Base-by-base conservation (phyloP, 1,139 yeast genomes). In the Candida sojae region DNA sequence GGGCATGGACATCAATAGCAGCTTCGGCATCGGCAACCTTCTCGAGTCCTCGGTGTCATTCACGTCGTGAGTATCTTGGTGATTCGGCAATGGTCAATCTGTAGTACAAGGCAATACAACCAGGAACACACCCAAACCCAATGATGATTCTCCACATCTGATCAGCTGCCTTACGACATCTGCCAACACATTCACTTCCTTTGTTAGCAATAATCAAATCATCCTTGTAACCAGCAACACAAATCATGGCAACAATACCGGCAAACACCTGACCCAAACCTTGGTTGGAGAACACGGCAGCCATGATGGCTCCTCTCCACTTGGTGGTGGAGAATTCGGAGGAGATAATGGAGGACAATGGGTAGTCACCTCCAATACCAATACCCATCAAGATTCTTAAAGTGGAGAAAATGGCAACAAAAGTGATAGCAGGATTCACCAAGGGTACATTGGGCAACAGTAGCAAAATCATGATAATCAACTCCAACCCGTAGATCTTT, bases 351-450 rank as follows among this genome's bases (percentile, higher is more conserved):
- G 98, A 93, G 39, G 98, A 91, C 71, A 93, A 83, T 60, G 99
- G 99, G 73, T 93, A 93, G 74, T 93, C 99, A 80, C 98, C 99
- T 76, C 99, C 99, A 62, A 93, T 95, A 84, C 99, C 99, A 61
- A 93, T 84, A 76, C 96, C 96, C 89, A 85, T 85, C 53, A 88
- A 63, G 56, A 88, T 83, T 81, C 96, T 85, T 70, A 83, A 83
- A 58, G 86, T 83, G n/a, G 84, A 71, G 55, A 88, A 76, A 48
- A 87, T 76, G 46, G 92, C 96, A 44, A 82, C 82, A 61, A 88
- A 86, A 66, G 77, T 79, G 54, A 88, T 70, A 53, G 86, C 92
- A 31, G 88, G 95, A 80, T 6, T 67, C 57, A 60, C 95, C 96
- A 48, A 86, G 57, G 53, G 80, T 70, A 79, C 86, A 88, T 77